phyloP scores from a whole-genome alignment of 139 green algal species.

The Edaphochlamys debaryana region DNA sequence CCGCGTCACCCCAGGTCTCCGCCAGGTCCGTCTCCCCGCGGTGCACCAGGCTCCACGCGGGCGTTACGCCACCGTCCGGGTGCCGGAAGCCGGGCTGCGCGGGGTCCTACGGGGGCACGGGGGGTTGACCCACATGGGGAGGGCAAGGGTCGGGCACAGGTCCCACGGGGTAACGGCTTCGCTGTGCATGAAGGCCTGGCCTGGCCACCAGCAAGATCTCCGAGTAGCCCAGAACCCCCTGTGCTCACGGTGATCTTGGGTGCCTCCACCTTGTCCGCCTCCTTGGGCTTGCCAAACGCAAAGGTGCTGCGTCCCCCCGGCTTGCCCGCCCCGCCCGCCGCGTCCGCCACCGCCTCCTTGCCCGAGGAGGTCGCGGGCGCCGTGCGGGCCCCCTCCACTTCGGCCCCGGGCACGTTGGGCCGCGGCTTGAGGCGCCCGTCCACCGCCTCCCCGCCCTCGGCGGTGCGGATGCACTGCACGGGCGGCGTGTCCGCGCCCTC shows the following conservation, averaged over 20 bases:
- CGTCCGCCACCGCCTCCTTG: background rate
- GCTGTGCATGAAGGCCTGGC: too few relatives aligned
- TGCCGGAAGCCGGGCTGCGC: constrained; percentile 43
- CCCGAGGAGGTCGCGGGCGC: background rate
- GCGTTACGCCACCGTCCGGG: constrained; percentile 50
- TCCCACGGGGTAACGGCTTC: too few relatives aligned
- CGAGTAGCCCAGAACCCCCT: too few relatives aligned
- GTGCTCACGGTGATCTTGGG: too few relatives aligned
- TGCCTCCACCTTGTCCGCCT: background rate
- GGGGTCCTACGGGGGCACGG: constrained; percentile 40
- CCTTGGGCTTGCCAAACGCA: constrained; percentile 9
- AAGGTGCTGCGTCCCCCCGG: background rate
- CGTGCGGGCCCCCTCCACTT: background rate
- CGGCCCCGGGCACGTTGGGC: constrained; percentile 1
- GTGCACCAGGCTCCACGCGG: constrained; percentile 52
- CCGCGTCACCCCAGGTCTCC: constrained; percentile 60
- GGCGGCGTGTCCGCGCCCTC: constrained; percentile 10
- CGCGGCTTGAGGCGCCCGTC: background rate
- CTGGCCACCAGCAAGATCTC: too few relatives aligned
- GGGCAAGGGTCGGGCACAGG: too few relatives aligned
- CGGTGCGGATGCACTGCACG: constrained; percentile 28
- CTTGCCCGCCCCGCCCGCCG: background rate
- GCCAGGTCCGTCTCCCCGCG: constrained; percentile 52
- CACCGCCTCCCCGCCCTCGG: background rate
- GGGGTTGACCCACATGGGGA: too few relatives aligned